Evolutionary conservation across 108 stramenopile genomes (phyloP), one percentile per base, ranked within the genome.

Genomic region (Nannochloropsis gaditana): DNA sequence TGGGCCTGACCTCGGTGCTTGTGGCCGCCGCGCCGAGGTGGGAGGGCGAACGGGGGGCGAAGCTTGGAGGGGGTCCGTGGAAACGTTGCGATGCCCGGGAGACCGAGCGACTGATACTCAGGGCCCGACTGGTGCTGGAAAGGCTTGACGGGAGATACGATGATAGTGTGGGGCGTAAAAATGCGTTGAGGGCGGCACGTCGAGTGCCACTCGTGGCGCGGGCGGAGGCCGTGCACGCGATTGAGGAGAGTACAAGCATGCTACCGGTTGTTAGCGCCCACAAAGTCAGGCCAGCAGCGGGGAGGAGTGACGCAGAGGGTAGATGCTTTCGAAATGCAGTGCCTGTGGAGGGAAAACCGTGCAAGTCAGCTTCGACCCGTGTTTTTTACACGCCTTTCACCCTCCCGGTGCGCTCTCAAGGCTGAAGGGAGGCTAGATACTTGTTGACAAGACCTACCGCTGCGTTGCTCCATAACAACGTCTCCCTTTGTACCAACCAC

Each of bases 401-500:
- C 15, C n/a, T n/a, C 59, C n/a, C 59, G 59, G 59, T 73, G 31
- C 31, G 31, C 31, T 31, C 31, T 31, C 31, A 31, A 31, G 31
- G 31, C 31, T 31, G 31, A 31, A 31, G 31, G 31, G 31, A 31
- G 31, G 31, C 31, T 31, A 31, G 31, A 31, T 31, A 31, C 31
- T 31, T 31, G 31, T 31, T 31, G 31, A 31, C 31, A 31, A 31
- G 31, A 31, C 31, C 31, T 31, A 31, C 19, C 59, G 59, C 59
- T 73, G 19, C 59, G n/a, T 73, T 73, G 59, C 15, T 73, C 59
- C 15, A 73, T 15, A 73, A 15, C 59, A 2, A 15, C 59, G 19
- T 73, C 59, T n/a, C 59, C 59, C n/a, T 6, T 73, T n/a, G 59
- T n/a, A n/a, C 15, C 59, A 73, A 73, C 59, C 59, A 73, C 59